Evolutionary conservation across 1,284 basidiomycete species (phyloP).

Genomic region (Volvariella volvacea): DNA sequence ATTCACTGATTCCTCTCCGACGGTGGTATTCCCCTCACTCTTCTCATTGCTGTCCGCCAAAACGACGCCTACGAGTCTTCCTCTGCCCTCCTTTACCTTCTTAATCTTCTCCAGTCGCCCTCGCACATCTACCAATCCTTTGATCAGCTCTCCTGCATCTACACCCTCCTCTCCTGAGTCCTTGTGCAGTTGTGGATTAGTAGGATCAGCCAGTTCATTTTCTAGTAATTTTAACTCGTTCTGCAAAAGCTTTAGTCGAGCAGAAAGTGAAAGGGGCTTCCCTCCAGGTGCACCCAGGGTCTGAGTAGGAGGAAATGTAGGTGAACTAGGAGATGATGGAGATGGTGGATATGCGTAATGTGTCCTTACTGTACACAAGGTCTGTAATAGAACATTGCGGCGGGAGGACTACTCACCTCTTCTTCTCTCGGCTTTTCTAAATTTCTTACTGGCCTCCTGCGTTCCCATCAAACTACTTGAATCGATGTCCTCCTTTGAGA

Average conservation of each 20-base stretch:
- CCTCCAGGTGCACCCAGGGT: slow-evolving; percentile 12
- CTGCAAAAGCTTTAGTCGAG: slow-evolving; percentile 56
- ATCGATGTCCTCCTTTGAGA: slow-evolving; percentile 31
- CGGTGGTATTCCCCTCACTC: slow-evolving; percentile 12
- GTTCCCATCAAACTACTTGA: slow-evolving; percentile 29
- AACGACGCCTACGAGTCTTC: slow-evolving; percentile 56
- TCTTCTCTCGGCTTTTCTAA: slow-evolving; percentile 61
- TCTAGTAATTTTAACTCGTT: slow-evolving; percentile 62
- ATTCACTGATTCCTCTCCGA: slow-evolving; percentile 10
- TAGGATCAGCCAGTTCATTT: slow-evolving; percentile 61
- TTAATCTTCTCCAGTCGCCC: slow-evolving; percentile 60
- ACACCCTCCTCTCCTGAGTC: slow-evolving; percentile 50
- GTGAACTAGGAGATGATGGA: slow-evolving; percentile 36
- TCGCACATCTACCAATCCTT: slow-evolving; percentile 68
- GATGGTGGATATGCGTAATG: slow-evolving; percentile 67
- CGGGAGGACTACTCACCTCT: slow-evolving; percentile 25
- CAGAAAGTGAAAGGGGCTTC: slow-evolving; percentile 48
- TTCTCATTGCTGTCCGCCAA: slow-evolving; percentile 34
- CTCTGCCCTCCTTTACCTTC: slow-evolving; percentile 58
- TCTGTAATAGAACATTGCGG: not conserved
- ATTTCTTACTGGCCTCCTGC: slow-evolving; percentile 60
- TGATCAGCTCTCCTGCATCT: slow-evolving; percentile 70
- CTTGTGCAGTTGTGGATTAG: slow-evolving; percentile 54
- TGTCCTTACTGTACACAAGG: slow-evolving; percentile 31
- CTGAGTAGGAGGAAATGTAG: slow-evolving; percentile 19